Conservation (phyloP, 2,329 filamentous ascomycete species). For the Colletotrichum trifolii region DNA sequence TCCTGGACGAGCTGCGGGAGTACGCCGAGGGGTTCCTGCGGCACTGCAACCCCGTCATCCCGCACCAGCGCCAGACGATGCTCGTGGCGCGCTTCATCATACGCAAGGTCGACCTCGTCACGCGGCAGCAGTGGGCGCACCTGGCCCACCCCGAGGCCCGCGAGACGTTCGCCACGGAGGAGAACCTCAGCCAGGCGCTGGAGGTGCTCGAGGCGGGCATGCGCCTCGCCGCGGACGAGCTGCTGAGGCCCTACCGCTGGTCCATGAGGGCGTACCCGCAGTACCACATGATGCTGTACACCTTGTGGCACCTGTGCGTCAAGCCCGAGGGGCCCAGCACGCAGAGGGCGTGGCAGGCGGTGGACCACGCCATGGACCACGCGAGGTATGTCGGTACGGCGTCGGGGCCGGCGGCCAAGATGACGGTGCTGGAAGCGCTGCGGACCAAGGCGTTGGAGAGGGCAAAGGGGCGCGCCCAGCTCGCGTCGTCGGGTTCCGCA, state of each 20-base stretch:
- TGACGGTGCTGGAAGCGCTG: slow-evolving; percentile 45
- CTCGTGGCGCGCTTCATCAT: slow-evolving; percentile 44
- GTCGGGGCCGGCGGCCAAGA: slow-evolving; percentile 41
- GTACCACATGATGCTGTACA: slow-evolving; percentile 55
- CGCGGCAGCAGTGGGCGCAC: slow-evolving; percentile 43
- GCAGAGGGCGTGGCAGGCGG: slow-evolving; percentile 47
- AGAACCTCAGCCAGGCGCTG: slow-evolving; percentile 48
- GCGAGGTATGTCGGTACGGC: slow-evolving; percentile 31
- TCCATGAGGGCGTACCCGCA: slow-evolving; percentile 52
- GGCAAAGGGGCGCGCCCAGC: slow-evolving; percentile 26
- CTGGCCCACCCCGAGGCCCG: slow-evolving; percentile 38
- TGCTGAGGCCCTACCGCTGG: slow-evolving; percentile 52
- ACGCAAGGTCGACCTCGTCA: slow-evolving; percentile 49
- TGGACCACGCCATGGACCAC: slow-evolving; percentile 28
- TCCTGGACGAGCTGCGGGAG: slow-evolving; percentile 55
- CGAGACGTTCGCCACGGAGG: slow-evolving; percentile 42
- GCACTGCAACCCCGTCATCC: slow-evolving; percentile 64
- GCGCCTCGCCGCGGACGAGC: slow-evolving; percentile 46
- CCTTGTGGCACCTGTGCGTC: slow-evolving; percentile 56
- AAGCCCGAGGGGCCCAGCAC: slow-evolving; percentile 45
- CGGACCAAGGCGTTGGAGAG: slow-evolving; percentile 44
- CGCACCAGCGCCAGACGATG: slow-evolving; percentile 49
- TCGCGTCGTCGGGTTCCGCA: background rate
- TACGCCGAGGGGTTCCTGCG: slow-evolving; percentile 59
- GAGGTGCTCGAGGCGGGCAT: slow-evolving; percentile 47